These are phyloP conservation scores for Lachnellula hyalina DNA, from an alignment of 2,329 filamentous ascomycete genomes.

Conservation along the genomic window DNA sequence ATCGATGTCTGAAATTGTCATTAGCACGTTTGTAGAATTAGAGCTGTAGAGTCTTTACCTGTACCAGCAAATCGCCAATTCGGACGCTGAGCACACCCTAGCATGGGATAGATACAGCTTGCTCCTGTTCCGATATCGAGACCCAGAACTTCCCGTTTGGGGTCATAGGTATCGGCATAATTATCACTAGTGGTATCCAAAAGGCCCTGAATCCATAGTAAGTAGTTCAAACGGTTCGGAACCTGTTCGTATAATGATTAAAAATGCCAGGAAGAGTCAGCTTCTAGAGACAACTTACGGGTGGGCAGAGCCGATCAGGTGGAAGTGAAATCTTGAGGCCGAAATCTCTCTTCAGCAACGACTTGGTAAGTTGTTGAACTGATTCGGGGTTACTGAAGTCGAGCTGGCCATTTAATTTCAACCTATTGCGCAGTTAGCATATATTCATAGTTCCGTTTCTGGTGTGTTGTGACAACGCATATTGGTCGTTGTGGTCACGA, in stretches of 20 bases:
- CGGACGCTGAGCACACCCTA: slow-evolving; percentile 64
- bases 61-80: slow-evolving; percentile 70
- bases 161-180: slow-evolving; percentile 45
- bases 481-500: neutral
- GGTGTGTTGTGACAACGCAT: neutral
- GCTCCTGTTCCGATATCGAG: slow-evolving; percentile 88
- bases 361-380: slow-evolving; percentile 76
- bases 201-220: slow-evolving; percentile 80
- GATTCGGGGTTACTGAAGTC: slow-evolving; percentile 77
- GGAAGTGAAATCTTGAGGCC: slow-evolving; percentile 65
- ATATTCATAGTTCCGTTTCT: neutral
- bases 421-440: slow-evolving; percentile 31
- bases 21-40: slow-evolving; percentile 24
- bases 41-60: slow-evolving; percentile 31
- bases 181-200: slow-evolving; percentile 56
- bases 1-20: slow-evolving; percentile 61
- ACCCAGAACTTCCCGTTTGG: slow-evolving; percentile 55
- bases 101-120: slow-evolving; percentile 83
- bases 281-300: slow-evolving; percentile 43
- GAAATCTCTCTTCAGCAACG: slow-evolving; percentile 72
- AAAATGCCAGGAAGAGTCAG: neutral
- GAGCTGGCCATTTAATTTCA: slow-evolving; percentile 54
- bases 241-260: slow-evolving; percentile 35
- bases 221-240: slow-evolving; percentile 74
- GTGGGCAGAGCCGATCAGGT: slow-evolving; percentile 76